These are phyloP conservation scores for Amanita pseudoporphyria DNA, from an alignment of 768 basidiomycete species.

Conservation along the genomic window DNA sequence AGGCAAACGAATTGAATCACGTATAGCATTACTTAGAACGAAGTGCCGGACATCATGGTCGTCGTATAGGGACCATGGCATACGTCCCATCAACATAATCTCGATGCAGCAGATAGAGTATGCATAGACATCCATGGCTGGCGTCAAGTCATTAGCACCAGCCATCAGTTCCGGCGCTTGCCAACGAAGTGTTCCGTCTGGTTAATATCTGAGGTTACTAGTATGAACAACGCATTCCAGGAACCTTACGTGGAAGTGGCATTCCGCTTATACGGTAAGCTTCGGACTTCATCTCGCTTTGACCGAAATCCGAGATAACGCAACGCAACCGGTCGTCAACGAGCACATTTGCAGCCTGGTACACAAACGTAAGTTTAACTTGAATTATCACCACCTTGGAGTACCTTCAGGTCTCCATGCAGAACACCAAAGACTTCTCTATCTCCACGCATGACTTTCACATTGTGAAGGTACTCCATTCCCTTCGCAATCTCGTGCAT, in stretches of 20 bases:
- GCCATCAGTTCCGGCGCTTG: constrained; percentile 59
- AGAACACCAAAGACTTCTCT: constrained; percentile 44
- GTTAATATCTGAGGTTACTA: neutral
- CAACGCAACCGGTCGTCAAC: constrained; percentile 60
- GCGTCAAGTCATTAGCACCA: constrained; percentile 37
- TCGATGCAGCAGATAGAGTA: constrained; percentile 65
- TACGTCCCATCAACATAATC: constrained; percentile 50
- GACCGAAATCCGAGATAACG: constrained; percentile 76
- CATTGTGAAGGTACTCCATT: constrained; percentile 70
- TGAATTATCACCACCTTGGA: neutral
- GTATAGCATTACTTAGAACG: constrained; percentile 31
- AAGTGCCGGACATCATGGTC: constrained; percentile 42
- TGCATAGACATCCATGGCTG: constrained; percentile 58
- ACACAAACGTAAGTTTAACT: neutral
- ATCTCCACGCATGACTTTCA: constrained; percentile 70
- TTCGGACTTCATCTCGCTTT: constrained; percentile 73
- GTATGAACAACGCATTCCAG: neutral
- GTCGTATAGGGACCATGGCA: constrained; percentile 48
- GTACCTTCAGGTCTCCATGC: constrained; percentile 1
- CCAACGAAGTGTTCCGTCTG: constrained; percentile 64
- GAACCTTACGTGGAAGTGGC: constrained; percentile 29
- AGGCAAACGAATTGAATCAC: constrained; percentile 8
- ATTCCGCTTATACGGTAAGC: constrained; percentile 52
- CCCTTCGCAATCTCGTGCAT: constrained; percentile 77
- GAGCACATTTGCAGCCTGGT: constrained; percentile 62